Percentiles rank a stretch among this genome's conserved stretches.
Conservation (phyloP, 2,329 filamentous ascomycete genomes). For the Botrytis deweyae region DNA sequence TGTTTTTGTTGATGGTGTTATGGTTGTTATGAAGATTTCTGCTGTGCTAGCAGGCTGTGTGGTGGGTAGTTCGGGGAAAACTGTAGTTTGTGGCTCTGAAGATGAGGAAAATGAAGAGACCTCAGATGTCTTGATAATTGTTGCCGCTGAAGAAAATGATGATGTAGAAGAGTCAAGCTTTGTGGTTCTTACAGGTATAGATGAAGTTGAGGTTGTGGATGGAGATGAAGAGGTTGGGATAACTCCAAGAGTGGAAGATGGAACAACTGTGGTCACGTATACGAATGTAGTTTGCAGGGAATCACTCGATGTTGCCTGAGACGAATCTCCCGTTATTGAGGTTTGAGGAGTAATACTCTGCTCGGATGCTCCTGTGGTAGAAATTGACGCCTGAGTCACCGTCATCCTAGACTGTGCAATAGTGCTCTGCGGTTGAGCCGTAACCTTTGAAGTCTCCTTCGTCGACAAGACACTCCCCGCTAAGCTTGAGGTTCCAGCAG, state of each 20-base stretch:
- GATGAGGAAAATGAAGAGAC: neutral
- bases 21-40: neutral
- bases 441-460: neutral
- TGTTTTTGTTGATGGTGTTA: neutral
- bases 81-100: neutral
- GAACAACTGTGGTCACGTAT: neutral
- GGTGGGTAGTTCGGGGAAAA: neutral
- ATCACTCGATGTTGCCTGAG: neutral
- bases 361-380: neutral
- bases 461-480: neutral
- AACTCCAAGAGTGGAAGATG: neutral
- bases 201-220: neutral
- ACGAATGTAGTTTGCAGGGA: neutral
- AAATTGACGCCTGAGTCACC: neutral
- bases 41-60: slow-evolving; percentile 1
- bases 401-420: neutral
- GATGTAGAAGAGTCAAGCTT: neutral
- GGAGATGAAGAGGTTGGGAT: neutral
- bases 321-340: neutral
- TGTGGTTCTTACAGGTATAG: neutral
- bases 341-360: neutral
- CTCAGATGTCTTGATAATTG: neutral
- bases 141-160: neutral
- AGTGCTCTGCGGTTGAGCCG: neutral
- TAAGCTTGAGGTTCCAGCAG: neutral